phyloP scores from a whole-genome alignment of 1,284 basidiomycete species.

The Amylostereum chailletii region DNA sequence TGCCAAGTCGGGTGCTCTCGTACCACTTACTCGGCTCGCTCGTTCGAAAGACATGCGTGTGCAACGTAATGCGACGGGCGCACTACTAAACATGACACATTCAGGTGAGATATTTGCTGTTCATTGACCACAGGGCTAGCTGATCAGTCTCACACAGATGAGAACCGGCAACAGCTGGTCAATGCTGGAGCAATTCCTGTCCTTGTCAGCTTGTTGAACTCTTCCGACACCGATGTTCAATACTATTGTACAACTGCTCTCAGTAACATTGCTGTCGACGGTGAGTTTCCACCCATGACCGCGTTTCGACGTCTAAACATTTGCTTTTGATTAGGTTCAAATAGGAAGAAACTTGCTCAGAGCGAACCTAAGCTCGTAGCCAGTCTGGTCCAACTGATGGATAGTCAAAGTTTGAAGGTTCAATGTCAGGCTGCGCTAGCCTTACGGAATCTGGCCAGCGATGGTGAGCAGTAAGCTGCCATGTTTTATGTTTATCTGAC shows the following conservation, averaged over 20 bases:
- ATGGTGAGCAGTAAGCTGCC: slow-evolving; percentile 50
- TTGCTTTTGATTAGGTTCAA: slow-evolving; percentile 45
- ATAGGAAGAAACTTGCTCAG: slow-evolving; percentile 93
- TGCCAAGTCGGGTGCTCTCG: slow-evolving; percentile 95
- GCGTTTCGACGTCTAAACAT: background rate
- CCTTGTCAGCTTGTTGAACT: slow-evolving; percentile 90
- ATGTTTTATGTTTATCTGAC: background rate
- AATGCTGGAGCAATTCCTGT: slow-evolving; percentile 98
- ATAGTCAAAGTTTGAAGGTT: slow-evolving; percentile 95
- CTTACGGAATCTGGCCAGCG: slow-evolving; percentile 92
- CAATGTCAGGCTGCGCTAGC: slow-evolving; percentile 98
- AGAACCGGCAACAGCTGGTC: slow-evolving; percentile 97
- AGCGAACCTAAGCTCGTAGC: slow-evolving; percentile 94
- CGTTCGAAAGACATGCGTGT: slow-evolving; percentile 99
- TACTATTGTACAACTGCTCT: slow-evolving; percentile 99
- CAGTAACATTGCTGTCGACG: slow-evolving; percentile 97
- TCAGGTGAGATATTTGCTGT: slow-evolving; percentile 52
- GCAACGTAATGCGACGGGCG: slow-evolving; percentile 97
- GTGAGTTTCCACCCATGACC: slow-evolving; percentile 29
- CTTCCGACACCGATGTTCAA: slow-evolving; percentile 98
- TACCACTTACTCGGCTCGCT: slow-evolving; percentile 92
- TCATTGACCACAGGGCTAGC: slow-evolving; percentile 2
- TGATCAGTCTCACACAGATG: slow-evolving; percentile 47
- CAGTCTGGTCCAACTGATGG: slow-evolving; percentile 94
- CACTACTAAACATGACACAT: slow-evolving; percentile 98